Percentiles rank a stretch among this genome's conserved stretches.
Conservation (phyloP, 257 asterid species). For the Galeopsis tetrahit region DNA sequence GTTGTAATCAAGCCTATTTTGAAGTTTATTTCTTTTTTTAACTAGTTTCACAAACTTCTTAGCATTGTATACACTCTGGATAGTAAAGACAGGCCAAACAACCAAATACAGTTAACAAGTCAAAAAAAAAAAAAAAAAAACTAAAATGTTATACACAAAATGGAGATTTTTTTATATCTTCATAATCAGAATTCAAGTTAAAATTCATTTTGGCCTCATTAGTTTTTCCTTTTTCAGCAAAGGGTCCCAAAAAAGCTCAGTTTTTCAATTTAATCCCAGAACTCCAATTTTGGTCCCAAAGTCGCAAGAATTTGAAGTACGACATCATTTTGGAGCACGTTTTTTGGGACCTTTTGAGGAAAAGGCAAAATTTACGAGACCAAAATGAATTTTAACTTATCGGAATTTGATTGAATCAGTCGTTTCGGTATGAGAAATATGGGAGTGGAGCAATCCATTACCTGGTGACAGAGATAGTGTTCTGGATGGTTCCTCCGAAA, state of each 20-base stretch:
- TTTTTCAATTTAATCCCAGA: too few relatives aligned
- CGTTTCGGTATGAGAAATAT: neutral
- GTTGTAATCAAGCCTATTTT: constrained; percentile 87
- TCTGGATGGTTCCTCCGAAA: constrained; percentile 82
- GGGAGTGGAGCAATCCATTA: constrained; percentile 33
- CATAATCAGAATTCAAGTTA: neutral
- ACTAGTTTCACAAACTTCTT: constrained; percentile 79
- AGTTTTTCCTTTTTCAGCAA: too few relatives aligned
- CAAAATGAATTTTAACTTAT: too few relatives aligned
- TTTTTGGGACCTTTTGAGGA: too few relatives aligned
- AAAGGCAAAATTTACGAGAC: too few relatives aligned
- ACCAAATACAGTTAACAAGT: neutral
- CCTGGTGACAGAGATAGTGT: constrained; percentile 97
- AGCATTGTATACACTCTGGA: constrained; percentile 78
- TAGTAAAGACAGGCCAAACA: constrained; percentile 29
- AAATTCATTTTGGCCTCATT: too few relatives aligned
- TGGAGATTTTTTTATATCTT: neutral
- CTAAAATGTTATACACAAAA: neutral
- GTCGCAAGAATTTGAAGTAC: too few relatives aligned
- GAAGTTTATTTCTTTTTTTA: constrained; percentile 62
- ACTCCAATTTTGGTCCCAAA: too few relatives aligned
- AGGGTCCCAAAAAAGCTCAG: too few relatives aligned
- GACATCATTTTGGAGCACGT: too few relatives aligned
- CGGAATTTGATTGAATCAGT: neutral
- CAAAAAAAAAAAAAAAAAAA: neutral